phyloP scores from a whole-genome alignment of 208 protist species.

The Leishmania turanica region DNA sequence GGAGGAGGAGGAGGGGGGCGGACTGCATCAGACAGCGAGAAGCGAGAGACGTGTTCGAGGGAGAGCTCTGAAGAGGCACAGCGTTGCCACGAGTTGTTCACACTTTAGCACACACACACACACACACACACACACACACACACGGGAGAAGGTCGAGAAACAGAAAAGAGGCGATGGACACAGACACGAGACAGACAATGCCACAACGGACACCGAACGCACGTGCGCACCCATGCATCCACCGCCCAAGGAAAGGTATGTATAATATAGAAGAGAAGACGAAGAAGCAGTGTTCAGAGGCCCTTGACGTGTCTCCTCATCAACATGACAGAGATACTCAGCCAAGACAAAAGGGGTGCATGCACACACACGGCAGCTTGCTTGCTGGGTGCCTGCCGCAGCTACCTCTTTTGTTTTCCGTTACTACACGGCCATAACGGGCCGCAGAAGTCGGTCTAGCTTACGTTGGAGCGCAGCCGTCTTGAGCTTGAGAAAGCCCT shows the following conservation, averaged over 20 bases:
- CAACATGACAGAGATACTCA: not conserved
- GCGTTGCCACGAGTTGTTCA: not conserved
- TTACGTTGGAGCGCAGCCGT: slow-evolving; percentile 67
- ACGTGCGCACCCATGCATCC: not conserved
- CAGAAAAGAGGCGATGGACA: not conserved
- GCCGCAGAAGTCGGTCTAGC: slow-evolving; percentile 62
- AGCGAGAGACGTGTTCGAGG: not conserved
- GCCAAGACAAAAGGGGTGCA: not conserved
- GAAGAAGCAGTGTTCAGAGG: not conserved
- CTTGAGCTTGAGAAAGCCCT: slow-evolving; percentile 83
- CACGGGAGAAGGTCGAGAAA: not conserved
- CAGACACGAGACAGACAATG: not conserved
- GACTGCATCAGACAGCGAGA: not conserved
- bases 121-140: not conserved
- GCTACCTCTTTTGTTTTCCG: not conserved
- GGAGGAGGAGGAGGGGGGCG: not conserved
- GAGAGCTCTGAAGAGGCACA: not conserved
- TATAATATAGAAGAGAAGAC: not conserved
- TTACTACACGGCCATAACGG: slow-evolving; percentile 41
- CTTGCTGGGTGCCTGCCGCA: not conserved
- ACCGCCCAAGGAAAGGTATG: not conserved
- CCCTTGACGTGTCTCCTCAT: not conserved
- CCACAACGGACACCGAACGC: not conserved
- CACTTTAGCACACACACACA: not conserved
- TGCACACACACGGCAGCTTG: not conserved